Percentiles rank a stretch among this genome's conserved stretches.
These are phyloP conservation scores for Aristolochia californica DNA, from an alignment of 164 flowering plant species.

Conservation along the genomic window DNA sequence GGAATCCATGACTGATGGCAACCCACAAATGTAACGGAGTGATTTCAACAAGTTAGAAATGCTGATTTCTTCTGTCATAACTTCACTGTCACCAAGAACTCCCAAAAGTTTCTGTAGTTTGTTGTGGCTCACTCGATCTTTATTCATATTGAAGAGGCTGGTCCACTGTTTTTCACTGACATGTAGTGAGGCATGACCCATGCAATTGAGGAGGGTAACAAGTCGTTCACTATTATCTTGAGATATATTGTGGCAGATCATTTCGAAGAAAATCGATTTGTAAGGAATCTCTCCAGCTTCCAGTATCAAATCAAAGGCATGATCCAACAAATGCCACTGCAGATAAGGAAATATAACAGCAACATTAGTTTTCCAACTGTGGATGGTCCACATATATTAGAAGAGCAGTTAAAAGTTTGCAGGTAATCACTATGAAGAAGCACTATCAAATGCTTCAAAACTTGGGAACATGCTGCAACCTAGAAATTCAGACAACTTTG, in stretches of 20 bases:
- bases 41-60: constrained; percentile 42
- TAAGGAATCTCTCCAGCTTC: constrained; percentile 81
- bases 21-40: constrained; percentile 34
- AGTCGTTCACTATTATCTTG: constrained; percentile 43
- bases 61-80: constrained; percentile 31
- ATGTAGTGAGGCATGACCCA: constrained; percentile 67
- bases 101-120: constrained; percentile 32
- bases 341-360: constrained; percentile 6
- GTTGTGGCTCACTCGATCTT: constrained; percentile 27
- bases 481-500: not conserved
- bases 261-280: constrained; percentile 48
- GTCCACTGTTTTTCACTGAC: constrained; percentile 69
- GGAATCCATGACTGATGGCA: constrained; percentile 3
- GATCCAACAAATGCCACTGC: constrained; percentile 76
- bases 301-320: constrained; percentile 66
- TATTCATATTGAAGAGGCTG: constrained; percentile 32
- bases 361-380: not conserved
- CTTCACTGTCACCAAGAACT: constrained; percentile 18
- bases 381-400: not conserved
- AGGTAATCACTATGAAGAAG: too few species aligned
- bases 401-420: too few species aligned
- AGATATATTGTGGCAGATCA: constrained; percentile 46
- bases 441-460: not conserved
- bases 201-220: constrained; percentile 33
- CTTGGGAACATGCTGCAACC: not conserved